phyloP scores from a whole-genome alignment of 2,329 filamentous ascomycete genomes.

The Metarhizium rileyi region DNA sequence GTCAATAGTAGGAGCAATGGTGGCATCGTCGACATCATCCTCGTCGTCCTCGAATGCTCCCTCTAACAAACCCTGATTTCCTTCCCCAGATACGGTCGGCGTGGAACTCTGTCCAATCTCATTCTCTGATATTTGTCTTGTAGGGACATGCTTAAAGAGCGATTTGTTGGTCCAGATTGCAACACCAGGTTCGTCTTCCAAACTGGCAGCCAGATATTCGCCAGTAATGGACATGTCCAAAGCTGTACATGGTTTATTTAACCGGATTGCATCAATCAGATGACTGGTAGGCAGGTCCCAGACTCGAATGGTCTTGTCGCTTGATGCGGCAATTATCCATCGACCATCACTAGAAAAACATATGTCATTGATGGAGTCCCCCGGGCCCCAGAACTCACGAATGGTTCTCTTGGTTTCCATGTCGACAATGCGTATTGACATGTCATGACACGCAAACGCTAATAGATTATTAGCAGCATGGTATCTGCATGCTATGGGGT shows the following conservation, averaged over 20 bases:
- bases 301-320: conserved; percentile 69
- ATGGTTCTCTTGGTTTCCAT: conserved; percentile 84
- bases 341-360: conserved; percentile 87
- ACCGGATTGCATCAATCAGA: conserved; percentile 81
- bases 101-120: conserved; percentile 56
- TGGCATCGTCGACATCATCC: conserved; percentile 42
- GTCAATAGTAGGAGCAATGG: conserved; percentile 51
- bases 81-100: conserved; percentile 76
- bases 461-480: conserved; percentile 77
- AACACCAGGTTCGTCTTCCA: conserved; percentile 76
- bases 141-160: conserved; percentile 81
- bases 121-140: conserved; percentile 70
- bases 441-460: conserved; percentile 81
- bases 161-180: conserved; percentile 93
- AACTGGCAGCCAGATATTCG: conserved; percentile 87
- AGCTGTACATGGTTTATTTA: conserved; percentile 69
- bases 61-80: conserved; percentile 64
- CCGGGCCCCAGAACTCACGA: conserved; percentile 82
- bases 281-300: conserved; percentile 97
- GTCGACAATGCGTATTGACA: conserved; percentile 81
- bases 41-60: conserved; percentile 57
- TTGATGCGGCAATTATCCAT: conserved; percentile 84
- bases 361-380: conserved; percentile 65
- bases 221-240: conserved; percentile 83
- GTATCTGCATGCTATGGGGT: conserved; percentile 68